A percentile compares a stretch with the other conserved stretches of the same genome.
These are phyloP conservation scores for Tuber borchii DNA, from an alignment of 495 filamentous ascomycete genomes.

Conservation along the genomic window DNA sequence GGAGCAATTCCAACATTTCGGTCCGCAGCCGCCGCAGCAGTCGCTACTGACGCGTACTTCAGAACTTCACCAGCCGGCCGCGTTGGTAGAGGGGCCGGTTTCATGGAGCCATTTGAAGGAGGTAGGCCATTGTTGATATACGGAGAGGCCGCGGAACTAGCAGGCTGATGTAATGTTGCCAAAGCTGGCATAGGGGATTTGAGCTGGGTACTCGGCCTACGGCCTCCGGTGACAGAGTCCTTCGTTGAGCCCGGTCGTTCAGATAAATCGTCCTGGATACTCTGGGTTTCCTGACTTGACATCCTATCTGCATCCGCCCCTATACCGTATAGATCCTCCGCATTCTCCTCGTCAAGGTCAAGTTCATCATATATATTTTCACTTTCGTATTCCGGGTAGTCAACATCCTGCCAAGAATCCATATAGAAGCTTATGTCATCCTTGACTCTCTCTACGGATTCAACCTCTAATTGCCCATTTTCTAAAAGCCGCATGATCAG, in stretches of 20 bases:
- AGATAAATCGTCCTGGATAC: slow-evolving; percentile 72
- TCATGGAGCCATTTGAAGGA: slow-evolving; percentile 57
- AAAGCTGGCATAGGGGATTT: slow-evolving; percentile 88
- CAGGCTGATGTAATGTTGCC: slow-evolving; percentile 69
- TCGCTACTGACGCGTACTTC: slow-evolving; percentile 94
- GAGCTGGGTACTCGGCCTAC: slow-evolving; percentile 82
- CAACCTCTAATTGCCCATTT: slow-evolving; percentile 81
- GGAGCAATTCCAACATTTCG: slow-evolving; percentile 88
- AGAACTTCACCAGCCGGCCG: slow-evolving; percentile 80
- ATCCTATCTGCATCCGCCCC: slow-evolving; percentile 72
- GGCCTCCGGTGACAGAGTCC: slow-evolving; percentile 49
- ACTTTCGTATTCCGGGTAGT: slow-evolving; percentile 81
- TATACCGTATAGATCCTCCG: slow-evolving; percentile 73
- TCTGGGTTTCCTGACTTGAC: slow-evolving; percentile 92
- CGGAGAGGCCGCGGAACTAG: slow-evolving; percentile 47
- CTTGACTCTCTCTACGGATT: slow-evolving; percentile 76
- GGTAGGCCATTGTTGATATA: slow-evolving; percentile 55
- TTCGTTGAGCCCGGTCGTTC: slow-evolving; percentile 60
- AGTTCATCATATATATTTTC: slow-evolving; percentile 94
- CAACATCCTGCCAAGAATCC: slow-evolving; percentile 75
- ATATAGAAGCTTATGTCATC: slow-evolving; percentile 94
- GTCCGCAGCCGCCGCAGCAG: slow-evolving; percentile 87
- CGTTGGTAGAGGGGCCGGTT: slow-evolving; percentile 80
- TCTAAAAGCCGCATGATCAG: slow-evolving; percentile 81
- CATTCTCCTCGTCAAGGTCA: slow-evolving; percentile 75